phyloP scores from a whole-genome alignment of 148 eudicot genomes.

The Persicaria tinctoria region DNA sequence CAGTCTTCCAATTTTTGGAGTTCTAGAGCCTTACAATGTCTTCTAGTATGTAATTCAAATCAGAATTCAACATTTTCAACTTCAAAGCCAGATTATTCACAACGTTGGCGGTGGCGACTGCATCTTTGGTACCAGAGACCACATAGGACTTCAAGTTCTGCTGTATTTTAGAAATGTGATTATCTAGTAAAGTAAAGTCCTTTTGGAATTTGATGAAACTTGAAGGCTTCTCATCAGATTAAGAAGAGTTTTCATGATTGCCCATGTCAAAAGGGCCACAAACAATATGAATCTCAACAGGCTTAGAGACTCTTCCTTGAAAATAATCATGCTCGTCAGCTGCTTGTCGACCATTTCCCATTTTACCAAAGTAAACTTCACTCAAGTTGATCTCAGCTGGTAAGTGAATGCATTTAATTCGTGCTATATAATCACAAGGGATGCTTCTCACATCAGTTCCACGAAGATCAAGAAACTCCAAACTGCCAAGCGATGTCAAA shows the following conservation, averaged over 20 bases:
- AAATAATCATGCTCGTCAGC: not conserved
- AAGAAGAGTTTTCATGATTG: too few species aligned
- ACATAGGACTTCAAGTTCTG: not conserved
- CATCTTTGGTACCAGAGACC: not conserved
- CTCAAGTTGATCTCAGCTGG: not conserved
- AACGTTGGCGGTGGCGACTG: too few species aligned
- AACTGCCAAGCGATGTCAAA: not conserved
- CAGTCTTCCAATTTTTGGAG: too few species aligned
- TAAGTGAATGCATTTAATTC: not conserved
- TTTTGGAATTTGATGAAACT: not conserved
- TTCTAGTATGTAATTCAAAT: too few species aligned
- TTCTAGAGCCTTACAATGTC: too few species aligned
- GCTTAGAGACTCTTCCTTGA: not conserved
- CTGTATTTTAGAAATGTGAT: not conserved
- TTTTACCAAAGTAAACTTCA: not conserved
- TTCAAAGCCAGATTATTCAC: too few species aligned
- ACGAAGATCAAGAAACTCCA: not conserved
- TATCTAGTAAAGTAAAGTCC: not conserved
- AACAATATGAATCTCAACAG: not conserved
- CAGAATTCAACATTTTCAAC: too few species aligned
- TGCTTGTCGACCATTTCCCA: not conserved
- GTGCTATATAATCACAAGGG: not conserved
- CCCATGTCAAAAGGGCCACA: not conserved
- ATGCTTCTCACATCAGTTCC: not conserved
- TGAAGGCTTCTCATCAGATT: too few species aligned